Percentiles rank a stretch among this genome's conserved stretches.
These are phyloP conservation scores for Hypholoma fasciculare DNA, from an alignment of 768 basidiomycete genomes.

Conservation along the genomic window DNA sequence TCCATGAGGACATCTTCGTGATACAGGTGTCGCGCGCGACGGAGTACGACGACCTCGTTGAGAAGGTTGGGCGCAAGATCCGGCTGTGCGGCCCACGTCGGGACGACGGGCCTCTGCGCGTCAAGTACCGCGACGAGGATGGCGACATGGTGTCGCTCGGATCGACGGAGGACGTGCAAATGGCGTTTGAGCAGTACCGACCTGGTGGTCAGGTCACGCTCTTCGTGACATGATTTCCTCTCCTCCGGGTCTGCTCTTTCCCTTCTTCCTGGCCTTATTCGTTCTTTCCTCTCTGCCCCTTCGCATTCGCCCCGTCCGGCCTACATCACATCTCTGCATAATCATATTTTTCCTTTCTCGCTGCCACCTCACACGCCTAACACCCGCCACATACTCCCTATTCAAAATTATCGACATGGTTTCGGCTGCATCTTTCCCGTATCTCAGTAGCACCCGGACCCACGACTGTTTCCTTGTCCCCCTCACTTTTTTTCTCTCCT, in stretches of 20 bases:
- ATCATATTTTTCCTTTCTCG: slow-evolving; percentile 7
- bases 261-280: slow-evolving; percentile 11
- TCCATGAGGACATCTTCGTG: slow-evolving; percentile 93
- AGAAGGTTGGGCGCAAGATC: slow-evolving; percentile 92
- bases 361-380: not conserved
- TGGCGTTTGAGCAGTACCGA: slow-evolving; percentile 86
- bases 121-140: slow-evolving; percentile 80
- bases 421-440: slow-evolving; percentile 15
- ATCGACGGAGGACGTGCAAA: slow-evolving; percentile 91
- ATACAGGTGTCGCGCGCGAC: slow-evolving; percentile 84
- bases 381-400: slow-evolving; percentile 3
- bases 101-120: slow-evolving; percentile 77
- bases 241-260: not conserved
- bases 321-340: slow-evolving; percentile 17
- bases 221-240: slow-evolving; percentile 62
- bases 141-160: slow-evolving; percentile 87
- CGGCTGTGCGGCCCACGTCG: slow-evolving; percentile 82
- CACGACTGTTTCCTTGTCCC: not conserved
- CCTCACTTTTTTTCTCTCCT: not conserved
- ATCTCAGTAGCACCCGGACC: slow-evolving; percentile 10
- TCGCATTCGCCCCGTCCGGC: slow-evolving; percentile 11
- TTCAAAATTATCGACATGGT: slow-evolving; percentile 8
- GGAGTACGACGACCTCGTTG: slow-evolving; percentile 81
- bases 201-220: slow-evolving; percentile 82
- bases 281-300: slow-evolving; percentile 6